These are phyloP conservation scores for Forsythia suspensa DNA, from an alignment of 257 asterid genomes.

Conservation along the genomic window DNA sequence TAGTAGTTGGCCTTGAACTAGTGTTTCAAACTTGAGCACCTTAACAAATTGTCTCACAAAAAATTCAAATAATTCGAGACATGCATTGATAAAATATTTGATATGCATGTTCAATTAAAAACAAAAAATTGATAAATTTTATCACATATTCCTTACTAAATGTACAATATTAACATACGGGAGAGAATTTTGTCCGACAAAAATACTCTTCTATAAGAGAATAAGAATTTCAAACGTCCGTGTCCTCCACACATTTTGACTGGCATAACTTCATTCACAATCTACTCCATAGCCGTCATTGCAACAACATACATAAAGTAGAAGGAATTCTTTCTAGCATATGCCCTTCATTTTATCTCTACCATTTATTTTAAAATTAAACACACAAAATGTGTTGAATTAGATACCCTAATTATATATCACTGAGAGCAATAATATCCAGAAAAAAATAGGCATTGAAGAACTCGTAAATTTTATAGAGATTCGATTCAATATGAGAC, in stretches of 20 bases:
- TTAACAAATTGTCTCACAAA: background rate
- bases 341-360: background rate
- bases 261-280: background rate
- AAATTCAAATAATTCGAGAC: background rate
- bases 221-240: background rate
- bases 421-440: no score
- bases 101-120: background rate
- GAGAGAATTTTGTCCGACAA: background rate
- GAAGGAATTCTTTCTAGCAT: background rate
- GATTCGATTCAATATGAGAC: no score
- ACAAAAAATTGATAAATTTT: background rate
- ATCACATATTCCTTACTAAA: background rate
- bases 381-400: background rate
- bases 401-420: no score
- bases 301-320: background rate
- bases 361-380: background rate
- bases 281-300: background rate
- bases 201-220: background rate
- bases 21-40: no score
- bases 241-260: background rate
- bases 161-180: background rate
- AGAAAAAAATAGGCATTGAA: no score
- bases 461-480: no score
- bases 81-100: background rate
- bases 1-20: no score